phyloP scores from a whole-genome alignment of 2,329 filamentous ascomycete species.

The Hypoxylon sp. region DNA sequence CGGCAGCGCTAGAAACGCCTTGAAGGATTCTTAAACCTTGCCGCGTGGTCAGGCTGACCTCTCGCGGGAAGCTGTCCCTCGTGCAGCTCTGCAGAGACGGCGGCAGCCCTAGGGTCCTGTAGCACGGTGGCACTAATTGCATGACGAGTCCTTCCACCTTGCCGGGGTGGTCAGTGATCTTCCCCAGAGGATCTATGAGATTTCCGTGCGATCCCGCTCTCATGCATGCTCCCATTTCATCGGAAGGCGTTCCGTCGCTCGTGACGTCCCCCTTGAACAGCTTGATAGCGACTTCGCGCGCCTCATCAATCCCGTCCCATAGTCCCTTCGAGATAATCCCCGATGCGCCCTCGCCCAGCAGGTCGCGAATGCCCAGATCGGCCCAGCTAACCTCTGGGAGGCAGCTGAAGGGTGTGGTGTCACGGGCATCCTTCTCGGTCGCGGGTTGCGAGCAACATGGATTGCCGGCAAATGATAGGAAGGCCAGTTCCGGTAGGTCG shows the following conservation, averaged over 20 bases:
- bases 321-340: slow-evolving; percentile 61
- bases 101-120: slow-evolving; percentile 60
- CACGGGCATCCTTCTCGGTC: slow-evolving; percentile 29
- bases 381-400: slow-evolving; percentile 60
- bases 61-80: slow-evolving; percentile 59
- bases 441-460: slow-evolving; percentile 56
- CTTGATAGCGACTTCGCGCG: slow-evolving; percentile 62
- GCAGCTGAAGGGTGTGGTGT: slow-evolving; percentile 43
- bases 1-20: slow-evolving; percentile 60
- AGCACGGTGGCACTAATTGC: slow-evolving; percentile 62
- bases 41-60: slow-evolving; percentile 50
- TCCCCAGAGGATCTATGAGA: slow-evolving; percentile 62
- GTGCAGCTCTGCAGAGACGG: slow-evolving; percentile 63
- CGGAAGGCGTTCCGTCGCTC: slow-evolving; percentile 63
- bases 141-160: slow-evolving; percentile 60
- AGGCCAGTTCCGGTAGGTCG: slow-evolving; percentile 61
- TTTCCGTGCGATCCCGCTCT: slow-evolving; percentile 62
- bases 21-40: slow-evolving; percentile 57
- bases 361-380: slow-evolving; percentile 58
- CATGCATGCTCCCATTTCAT: slow-evolving; percentile 65
- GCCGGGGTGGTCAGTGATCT: slow-evolving; percentile 59
- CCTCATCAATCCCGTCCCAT: slow-evolving; percentile 53
- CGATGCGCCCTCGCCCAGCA: slow-evolving; percentile 63
- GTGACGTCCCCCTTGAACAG: slow-evolving; percentile 64
- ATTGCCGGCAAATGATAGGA: slow-evolving; percentile 64